Evolutionary conservation across 371 early-diverging fungal species (phyloP), one percentile per base, ranked within the genome.

Genomic region (Mortierella sp.): DNA sequence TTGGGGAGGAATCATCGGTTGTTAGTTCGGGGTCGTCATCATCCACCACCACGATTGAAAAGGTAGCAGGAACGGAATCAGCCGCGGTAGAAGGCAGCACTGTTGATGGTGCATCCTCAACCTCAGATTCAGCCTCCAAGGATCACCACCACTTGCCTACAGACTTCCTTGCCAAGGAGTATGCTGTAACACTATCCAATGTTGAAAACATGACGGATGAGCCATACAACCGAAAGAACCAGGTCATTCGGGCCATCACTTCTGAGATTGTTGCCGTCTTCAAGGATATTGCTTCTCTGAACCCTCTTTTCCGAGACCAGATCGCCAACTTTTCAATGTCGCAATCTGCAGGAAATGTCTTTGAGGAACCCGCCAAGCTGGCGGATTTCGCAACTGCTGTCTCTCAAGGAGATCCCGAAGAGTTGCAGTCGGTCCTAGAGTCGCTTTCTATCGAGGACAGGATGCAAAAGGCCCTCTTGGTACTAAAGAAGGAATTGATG

Each of bases 351-450:
- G 97, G 97, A 70, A 96, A 96, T 62, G 95, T 97, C 14, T 95
- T 98, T 84, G 96, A 96, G 68, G 97, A 97, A 68, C 96, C 99
- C 30, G 93, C 96, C 32, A 95, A 94, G 62, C 83, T 98, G 59
- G 97, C 99, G 18, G 99, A 98, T 83, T 98, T 98, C 86, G 97
- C 97, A 5, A 98, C 99, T 0, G 97, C 98, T 11, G 94, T 98
- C 3, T 95, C 96, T 1, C 89, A 94, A 2, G 98, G 97, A 24
- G 96, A 96, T 69, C 92, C 96, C 3, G 83, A 86, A n/a, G 98
- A 98, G 77, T 88, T 98, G 47, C 98, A 98, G 85, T 92, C 91
- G 65, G 96, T 98, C 11, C 86, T 98, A 39, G 97, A 97, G 73
- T 91, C 93, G 28, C 84, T 96, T 28, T 90, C 93, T 24, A 92